Evolutionary conservation across 805 yeast genomes (phyloP).

Genomic region (Candida sphagnicola): DNA sequence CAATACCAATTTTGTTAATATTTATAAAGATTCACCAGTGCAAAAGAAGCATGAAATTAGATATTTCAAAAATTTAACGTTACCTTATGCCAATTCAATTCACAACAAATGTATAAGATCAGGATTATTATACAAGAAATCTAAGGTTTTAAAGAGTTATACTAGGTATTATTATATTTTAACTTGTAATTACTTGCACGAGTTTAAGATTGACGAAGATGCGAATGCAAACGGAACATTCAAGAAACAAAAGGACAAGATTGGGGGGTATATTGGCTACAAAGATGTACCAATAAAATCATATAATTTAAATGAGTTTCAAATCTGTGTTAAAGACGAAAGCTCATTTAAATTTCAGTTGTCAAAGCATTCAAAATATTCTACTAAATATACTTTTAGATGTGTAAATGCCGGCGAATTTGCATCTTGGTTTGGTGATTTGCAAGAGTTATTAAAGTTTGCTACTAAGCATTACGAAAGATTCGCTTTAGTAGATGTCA

Average conservation of each 20-base stretch:
- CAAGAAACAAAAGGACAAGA: conserved; percentile 23
- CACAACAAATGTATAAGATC: conserved; percentile 39
- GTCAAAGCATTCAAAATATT: conserved; percentile 20
- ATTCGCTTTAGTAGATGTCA: conserved; percentile 43
- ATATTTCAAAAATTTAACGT: conserved; percentile 34
- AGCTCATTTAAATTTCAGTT: conserved; percentile 31
- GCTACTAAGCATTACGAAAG: conserved; percentile 44
- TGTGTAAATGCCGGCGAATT: conserved; percentile 43
- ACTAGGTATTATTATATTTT: conserved; percentile 33
- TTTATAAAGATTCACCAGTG: conserved; percentile 28
- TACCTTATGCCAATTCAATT: conserved; percentile 35
- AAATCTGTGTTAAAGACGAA: conserved; percentile 29
- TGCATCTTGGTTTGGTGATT: conserved; percentile 51
- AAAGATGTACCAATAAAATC: conserved; percentile 38
- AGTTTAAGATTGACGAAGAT: conserved; percentile 31
- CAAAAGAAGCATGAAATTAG: conserved; percentile 45
- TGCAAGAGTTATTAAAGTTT: conserved; percentile 48
- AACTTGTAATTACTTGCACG: conserved; percentile 42
- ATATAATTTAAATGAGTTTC: conserved; percentile 37
- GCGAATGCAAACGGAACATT: conserved; percentile 6
- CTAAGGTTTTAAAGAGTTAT: conserved; percentile 38
- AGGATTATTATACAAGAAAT: conserved; percentile 38
- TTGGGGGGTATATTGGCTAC: conserved; percentile 38
- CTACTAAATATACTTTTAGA: conserved; percentile 38
- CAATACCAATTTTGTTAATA: conserved; percentile 57